A percentile compares a stretch with the other conserved stretches of the same genome.
phyloP scores from a whole-genome alignment of 139 green algal genomes.

The Nannochloris sp. region DNA sequence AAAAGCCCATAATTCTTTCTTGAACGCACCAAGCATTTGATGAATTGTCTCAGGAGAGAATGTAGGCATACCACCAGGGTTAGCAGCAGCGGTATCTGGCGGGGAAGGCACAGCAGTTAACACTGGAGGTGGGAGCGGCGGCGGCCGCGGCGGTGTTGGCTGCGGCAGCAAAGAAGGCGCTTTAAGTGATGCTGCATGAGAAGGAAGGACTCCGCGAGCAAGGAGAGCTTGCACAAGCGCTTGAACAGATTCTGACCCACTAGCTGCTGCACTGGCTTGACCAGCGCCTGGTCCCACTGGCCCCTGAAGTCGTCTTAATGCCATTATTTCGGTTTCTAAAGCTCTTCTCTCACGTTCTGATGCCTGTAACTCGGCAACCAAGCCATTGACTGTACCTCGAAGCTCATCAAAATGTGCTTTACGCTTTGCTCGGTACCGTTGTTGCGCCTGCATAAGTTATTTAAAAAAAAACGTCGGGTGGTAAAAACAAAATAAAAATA shows the following conservation, averaged over 20 bases:
- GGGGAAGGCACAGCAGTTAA: background rate
- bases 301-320: background rate
- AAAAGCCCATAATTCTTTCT: background rate
- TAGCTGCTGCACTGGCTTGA: background rate
- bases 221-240: too few species aligned
- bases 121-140: too few species aligned
- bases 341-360: slow-evolving; percentile 3
- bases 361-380: background rate
- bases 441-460: slow-evolving; percentile 11
- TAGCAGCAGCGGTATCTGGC: background rate
- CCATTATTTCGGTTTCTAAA: background rate
- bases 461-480: background rate
- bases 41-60: background rate
- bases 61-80: too few species aligned
- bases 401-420: slow-evolving; percentile 31
- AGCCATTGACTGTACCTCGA: slow-evolving; percentile 11
- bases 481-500: background rate
- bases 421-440: slow-evolving; percentile 26
- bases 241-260: background rate
- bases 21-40: background rate
- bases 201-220: too few species aligned
- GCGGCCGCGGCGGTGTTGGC: too few species aligned
- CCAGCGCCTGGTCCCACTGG: background rate
- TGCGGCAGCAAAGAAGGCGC: too few species aligned
- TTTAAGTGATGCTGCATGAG: too few species aligned